Conservation (phyloP, 2,329 filamentous ascomycete genomes). For the Aspergillus melleus region DNA sequence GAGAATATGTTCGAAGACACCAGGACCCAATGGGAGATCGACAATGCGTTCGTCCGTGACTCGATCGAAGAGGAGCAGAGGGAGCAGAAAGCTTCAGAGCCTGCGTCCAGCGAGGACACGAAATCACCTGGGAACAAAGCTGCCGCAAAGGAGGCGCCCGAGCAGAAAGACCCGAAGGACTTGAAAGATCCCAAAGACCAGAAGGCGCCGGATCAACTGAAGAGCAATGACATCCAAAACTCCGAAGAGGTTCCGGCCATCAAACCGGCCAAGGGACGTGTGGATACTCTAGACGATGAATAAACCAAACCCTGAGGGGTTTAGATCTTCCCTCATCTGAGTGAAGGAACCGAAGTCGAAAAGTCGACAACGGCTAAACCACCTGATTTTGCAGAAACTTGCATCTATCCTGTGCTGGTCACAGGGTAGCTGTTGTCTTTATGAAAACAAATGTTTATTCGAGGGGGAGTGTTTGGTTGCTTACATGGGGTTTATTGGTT, state of each 20-base stretch:
- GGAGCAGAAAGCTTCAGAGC: conserved; percentile 19
- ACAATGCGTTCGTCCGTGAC: conserved; percentile 76
- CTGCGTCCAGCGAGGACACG: conserved; percentile 8
- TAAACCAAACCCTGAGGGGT: conserved; percentile 3
- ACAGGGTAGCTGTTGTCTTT: conserved; percentile 14
- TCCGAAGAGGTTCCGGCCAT: conserved; percentile 24
- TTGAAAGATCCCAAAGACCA: conserved; percentile 49
- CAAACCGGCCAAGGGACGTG: conserved; percentile 18
- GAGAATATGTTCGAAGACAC: conserved; percentile 78
- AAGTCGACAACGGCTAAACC: background rate
- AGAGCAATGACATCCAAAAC: conserved; percentile 18
- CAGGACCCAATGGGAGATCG: conserved; percentile 82
- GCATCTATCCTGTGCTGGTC: conserved; percentile 19
- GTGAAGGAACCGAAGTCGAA: background rate
- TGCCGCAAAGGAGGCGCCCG: conserved; percentile 16
- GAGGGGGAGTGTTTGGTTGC: conserved; percentile 11
- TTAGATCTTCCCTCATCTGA: background rate
- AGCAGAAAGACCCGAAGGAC: conserved; percentile 55
- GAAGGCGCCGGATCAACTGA: conserved; percentile 5
- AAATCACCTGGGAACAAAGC: conserved; percentile 23
- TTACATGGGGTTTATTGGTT: conserved; percentile 3
- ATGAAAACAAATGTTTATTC: conserved; percentile 7
- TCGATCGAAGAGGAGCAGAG: conserved; percentile 61
- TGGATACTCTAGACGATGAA: conserved; percentile 1
- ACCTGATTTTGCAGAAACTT: background rate